Evolutionary conservation across 352 stramenopile species (phyloP).

Genomic region (Halophytophthora batemanensis): DNA sequence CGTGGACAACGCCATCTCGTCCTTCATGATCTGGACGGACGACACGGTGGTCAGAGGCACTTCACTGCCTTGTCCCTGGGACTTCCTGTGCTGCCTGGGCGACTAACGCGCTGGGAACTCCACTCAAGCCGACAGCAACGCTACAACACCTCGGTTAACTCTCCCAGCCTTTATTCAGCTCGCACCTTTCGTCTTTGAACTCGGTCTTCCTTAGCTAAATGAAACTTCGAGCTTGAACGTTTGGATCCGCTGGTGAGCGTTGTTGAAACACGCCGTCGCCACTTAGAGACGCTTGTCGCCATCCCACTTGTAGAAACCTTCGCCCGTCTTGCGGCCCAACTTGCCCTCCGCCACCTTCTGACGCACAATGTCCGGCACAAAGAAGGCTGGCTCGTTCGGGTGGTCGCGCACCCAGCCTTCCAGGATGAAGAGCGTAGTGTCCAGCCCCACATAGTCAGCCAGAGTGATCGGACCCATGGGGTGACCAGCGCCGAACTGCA

Average conservation of each 20-base stretch:
- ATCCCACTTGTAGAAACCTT: constrained; percentile 96
- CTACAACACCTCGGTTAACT: too few relatives aligned
- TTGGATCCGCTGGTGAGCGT: not conserved
- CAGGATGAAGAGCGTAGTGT: constrained; percentile 96
- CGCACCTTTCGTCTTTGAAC: too few relatives aligned
- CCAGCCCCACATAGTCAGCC: constrained; percentile 96
- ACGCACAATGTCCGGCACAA: constrained; percentile 91
- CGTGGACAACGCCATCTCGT: constrained; percentile 20
- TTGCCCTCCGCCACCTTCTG: constrained; percentile 93
- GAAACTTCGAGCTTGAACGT: too few relatives aligned
- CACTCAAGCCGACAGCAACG: too few relatives aligned
- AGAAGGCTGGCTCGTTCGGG: constrained; percentile 95
- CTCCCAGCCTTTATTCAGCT: too few relatives aligned
- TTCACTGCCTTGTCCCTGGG: constrained; percentile 12
- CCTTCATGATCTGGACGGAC: constrained; percentile 24
- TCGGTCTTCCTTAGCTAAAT: too few relatives aligned
- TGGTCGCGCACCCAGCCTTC: constrained; percentile 95
- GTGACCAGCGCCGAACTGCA: constrained; percentile 96
- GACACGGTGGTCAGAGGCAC: constrained; percentile 14
- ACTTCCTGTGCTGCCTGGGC: constrained; percentile 6
- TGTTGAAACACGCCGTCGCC: not conserved
- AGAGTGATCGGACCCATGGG: constrained; percentile 95
- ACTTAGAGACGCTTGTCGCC: constrained; percentile 75
- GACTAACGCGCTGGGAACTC: too few relatives aligned
- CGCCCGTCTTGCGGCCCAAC: constrained; percentile 94